Conservation (phyloP, 331 rosid species). For the Pyrus hybrid region DNA sequence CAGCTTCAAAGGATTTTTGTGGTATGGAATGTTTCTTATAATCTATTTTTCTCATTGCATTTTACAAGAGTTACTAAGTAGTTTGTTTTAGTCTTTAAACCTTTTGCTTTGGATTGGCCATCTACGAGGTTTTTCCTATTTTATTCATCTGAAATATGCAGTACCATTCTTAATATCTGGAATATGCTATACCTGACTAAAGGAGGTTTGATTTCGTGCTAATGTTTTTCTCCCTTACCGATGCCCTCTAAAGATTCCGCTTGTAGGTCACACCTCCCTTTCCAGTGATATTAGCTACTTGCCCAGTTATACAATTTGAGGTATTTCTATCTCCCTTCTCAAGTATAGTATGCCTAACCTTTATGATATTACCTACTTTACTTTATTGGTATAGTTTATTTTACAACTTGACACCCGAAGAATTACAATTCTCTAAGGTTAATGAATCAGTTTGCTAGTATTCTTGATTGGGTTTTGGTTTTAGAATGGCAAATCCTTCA, state of each 20-base stretch:
- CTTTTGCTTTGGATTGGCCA: not conserved
- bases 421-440: not conserved
- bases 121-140: not conserved
- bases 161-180: not conserved
- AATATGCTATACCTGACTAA: not conserved
- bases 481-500: not conserved
- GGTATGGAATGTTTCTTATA: constrained; percentile 44
- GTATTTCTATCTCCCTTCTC: constrained; percentile 21
- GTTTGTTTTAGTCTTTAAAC: not conserved
- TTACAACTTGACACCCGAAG: not conserved
- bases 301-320: constrained; percentile 85
- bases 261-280: constrained; percentile 86
- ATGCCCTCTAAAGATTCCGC: constrained; percentile 23
- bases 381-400: not conserved
- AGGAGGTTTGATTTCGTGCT: not conserved
- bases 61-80: not conserved
- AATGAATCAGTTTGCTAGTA: not conserved
- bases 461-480: not conserved
- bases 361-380: not conserved
- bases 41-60: not conserved
- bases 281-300: constrained; percentile 64
- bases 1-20: constrained; percentile 86
- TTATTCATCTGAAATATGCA: not conserved
- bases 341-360: not conserved
- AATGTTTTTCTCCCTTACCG: not conserved